Conservation (phyloP, 495 filamentous ascomycete genomes). For the Talaromyces stipitatus region DNA sequence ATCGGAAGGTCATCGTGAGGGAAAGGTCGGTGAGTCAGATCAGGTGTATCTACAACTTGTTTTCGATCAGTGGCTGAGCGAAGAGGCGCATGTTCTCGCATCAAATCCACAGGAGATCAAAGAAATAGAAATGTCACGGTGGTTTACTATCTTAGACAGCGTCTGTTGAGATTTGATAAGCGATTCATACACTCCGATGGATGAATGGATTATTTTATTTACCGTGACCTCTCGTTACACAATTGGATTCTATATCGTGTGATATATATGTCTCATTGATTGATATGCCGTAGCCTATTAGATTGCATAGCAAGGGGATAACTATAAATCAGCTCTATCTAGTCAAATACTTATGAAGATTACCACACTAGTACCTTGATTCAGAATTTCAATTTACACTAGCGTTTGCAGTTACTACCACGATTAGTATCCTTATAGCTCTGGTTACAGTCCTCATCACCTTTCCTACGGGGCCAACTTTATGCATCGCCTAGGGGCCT, state of each 20-base stretch:
- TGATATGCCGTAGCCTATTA: background rate
- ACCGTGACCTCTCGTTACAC: background rate
- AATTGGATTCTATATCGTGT: background rate
- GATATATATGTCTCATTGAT: background rate
- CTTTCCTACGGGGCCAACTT: background rate
- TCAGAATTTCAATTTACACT: background rate
- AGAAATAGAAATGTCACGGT: background rate
- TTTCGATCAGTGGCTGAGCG: constrained; percentile 1
- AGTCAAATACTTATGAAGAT: background rate
- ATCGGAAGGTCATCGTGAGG: background rate
- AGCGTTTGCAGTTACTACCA: background rate
- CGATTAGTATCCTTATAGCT: background rate
- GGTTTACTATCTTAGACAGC: background rate
- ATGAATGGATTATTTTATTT: background rate
- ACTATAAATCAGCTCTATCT: background rate
- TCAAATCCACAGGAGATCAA: background rate
- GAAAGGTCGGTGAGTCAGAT: background rate
- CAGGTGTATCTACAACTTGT: background rate
- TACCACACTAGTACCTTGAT: background rate
- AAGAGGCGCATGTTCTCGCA: background rate
- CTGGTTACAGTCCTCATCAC: background rate
- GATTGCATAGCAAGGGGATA: background rate
- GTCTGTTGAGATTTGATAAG: background rate
- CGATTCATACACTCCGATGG: background rate
- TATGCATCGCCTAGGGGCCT: background rate